Conservation (phyloP, 306 rosid species). For the Pterocarpus santalinus region DNA sequence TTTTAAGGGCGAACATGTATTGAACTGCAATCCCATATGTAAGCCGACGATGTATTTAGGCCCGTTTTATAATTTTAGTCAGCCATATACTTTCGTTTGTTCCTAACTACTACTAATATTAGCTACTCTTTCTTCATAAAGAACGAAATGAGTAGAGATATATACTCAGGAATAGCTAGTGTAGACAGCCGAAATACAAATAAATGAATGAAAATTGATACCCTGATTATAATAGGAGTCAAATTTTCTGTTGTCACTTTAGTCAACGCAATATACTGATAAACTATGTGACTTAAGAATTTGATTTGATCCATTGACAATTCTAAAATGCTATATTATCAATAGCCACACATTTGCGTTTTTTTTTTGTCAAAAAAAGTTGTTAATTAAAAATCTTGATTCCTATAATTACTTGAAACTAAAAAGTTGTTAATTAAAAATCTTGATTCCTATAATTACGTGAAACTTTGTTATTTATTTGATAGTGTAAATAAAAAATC, state of each 20-base stretch:
- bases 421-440: background rate
- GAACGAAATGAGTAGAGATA: slow-evolving; percentile 13
- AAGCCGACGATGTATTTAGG: slow-evolving; percentile 1
- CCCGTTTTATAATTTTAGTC: background rate
- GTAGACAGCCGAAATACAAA: background rate
- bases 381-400: background rate
- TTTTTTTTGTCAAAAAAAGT: background rate
- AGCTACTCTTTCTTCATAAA: slow-evolving; percentile 4
- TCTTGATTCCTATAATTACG: background rate
- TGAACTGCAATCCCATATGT: background rate
- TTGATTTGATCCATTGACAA: slow-evolving; percentile 18
- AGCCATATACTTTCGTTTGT: too few species aligned
- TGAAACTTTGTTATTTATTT: background rate
- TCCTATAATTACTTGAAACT: background rate
- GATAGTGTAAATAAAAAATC: too few species aligned
- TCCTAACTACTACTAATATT: background rate
- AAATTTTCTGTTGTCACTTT: background rate
- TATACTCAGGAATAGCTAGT: background rate
- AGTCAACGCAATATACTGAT: background rate
- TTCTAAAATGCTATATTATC: background rate
- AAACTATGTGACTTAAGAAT: too few species aligned
- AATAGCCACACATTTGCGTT: background rate
- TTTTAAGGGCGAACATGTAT: slow-evolving; percentile 17
- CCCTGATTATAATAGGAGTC: slow-evolving; percentile 3
- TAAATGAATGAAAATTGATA: slow-evolving; percentile 20